phyloP scores from a whole-genome alignment of 306 rosid species.

The Pueraria montana region DNA sequence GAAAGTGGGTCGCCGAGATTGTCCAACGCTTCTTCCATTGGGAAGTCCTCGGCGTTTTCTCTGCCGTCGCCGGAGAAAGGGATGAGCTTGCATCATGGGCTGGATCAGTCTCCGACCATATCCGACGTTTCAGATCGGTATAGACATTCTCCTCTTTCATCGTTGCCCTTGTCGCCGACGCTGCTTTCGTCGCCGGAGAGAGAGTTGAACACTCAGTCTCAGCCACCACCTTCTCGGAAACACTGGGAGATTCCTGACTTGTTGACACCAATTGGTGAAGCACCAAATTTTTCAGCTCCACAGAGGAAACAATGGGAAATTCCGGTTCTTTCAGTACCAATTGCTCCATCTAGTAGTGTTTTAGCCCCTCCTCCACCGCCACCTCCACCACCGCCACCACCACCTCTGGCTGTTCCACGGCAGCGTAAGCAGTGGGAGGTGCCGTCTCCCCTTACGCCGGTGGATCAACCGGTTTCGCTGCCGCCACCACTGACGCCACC shows the following conservation, averaged over 20 bases:
- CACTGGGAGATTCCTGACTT: slow-evolving; percentile 62
- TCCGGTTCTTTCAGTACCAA: slow-evolving; percentile 50
- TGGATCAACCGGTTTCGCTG: slow-evolving; percentile 50
- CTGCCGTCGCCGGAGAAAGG: slow-evolving; percentile 58
- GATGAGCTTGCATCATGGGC: slow-evolving; percentile 39
- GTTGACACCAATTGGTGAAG: slow-evolving; percentile 47
- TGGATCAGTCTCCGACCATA: slow-evolving; percentile 62
- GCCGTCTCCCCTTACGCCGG: slow-evolving; percentile 48
- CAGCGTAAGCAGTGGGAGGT: slow-evolving; percentile 60
- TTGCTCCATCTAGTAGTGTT: slow-evolving; percentile 31
- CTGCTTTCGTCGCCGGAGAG: slow-evolving; percentile 63
- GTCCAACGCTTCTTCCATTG: slow-evolving; percentile 53
- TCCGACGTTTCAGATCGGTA: slow-evolving; percentile 64
- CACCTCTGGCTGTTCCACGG: slow-evolving; percentile 5
- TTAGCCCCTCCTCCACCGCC: slow-evolving; percentile 49
- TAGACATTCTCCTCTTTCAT: slow-evolving; percentile 55
- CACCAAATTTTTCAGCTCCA: slow-evolving; percentile 38
- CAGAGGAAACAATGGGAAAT: slow-evolving; percentile 63
- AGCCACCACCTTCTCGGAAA: slow-evolving; percentile 33
- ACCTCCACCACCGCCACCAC: slow-evolving; percentile 34
- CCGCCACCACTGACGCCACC: slow-evolving; percentile 74
- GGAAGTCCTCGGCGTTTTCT: slow-evolving; percentile 56
- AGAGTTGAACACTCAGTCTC: slow-evolving; percentile 41
- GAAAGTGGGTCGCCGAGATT: slow-evolving; percentile 47
- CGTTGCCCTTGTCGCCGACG: slow-evolving; percentile 55